phyloP scores from a whole-genome alignment of 2,329 filamentous ascomycete genomes.

The Sporothrix brasiliensis region DNA sequence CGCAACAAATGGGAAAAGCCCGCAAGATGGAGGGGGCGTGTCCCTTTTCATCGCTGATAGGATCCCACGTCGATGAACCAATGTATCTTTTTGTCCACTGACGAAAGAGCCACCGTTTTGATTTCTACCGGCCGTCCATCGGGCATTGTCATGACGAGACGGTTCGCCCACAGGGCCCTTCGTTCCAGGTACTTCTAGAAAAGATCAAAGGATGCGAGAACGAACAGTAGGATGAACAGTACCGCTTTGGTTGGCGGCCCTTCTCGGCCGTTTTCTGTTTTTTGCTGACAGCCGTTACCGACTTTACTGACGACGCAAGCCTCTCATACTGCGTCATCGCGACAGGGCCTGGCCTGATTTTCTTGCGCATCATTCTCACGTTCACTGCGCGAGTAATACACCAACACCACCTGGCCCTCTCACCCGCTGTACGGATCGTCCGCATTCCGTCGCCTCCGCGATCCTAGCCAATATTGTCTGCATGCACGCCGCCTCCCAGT shows the following conservation, averaged over 20 bases:
- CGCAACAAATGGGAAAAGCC: not conserved
- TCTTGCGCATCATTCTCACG: not conserved
- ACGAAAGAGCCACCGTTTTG: not conserved
- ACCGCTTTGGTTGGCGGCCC: too few relatives aligned
- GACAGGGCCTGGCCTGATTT: not conserved
- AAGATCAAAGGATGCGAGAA: not conserved
- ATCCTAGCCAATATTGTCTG: not conserved
- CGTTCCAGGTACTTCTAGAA: not conserved
- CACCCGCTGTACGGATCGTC: not conserved
- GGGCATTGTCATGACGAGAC: not conserved
- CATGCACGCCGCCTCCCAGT: constrained; percentile 19
- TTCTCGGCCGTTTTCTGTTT: constrained; percentile 5
- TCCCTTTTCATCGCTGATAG: not conserved
- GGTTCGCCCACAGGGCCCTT: not conserved
- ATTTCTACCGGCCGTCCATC: not conserved
- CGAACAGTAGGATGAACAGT: not conserved
- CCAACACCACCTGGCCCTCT: not conserved
- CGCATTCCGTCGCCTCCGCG: too few relatives aligned
- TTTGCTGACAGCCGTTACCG: constrained; percentile 11
- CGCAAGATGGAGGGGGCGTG: constrained; percentile 29
- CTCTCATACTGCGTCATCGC: not conserved
- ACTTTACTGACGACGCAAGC: not conserved
- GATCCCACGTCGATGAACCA: not conserved
- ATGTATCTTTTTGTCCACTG: constrained; percentile 16
- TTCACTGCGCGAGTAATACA: too few relatives aligned